Evolutionary conservation across 2,329 filamentous ascomycete species (phyloP), one percentile per base, ranked within the genome.

Genomic region (Pseudocercospora fijiensis): DNA sequence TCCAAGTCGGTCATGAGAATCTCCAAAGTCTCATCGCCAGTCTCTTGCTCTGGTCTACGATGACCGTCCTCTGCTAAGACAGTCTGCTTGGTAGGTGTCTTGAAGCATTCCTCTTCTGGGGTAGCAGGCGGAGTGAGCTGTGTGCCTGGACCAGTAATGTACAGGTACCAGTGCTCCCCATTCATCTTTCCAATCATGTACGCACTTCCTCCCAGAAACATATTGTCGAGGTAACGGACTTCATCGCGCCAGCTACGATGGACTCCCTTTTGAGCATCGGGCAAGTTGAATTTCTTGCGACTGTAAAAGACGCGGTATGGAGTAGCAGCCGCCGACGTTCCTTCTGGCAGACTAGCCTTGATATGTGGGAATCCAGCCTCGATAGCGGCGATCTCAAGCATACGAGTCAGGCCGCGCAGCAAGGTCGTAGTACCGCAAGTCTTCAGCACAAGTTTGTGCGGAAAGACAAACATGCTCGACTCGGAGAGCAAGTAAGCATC

Each of bases 141-240:
- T 55, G 86, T 88, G 76, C 90, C 88, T 18, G 95, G 94, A 58
- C 91, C 91, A 11, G 95, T 98, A 73, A 98, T 88, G 81, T 99
- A 99, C 61, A 99, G 83, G 77, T 98, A 98, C 95, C 95, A 99
- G 74, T 99, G 95, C 78, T 99, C 95, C 63, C 95, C 94, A 72
- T 99, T 99, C 94, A 98, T 98, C 81, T 97, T 98, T 74, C 95
- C 95, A 69, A 99, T 96, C 93, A 98, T 96, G 79, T 99, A 99
- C 57, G 95, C 95, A 78, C 94, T 98, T 61, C 95, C 95, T 62
- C 91, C 89, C 66, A 90, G 84, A 76, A 99, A 97, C 78, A 93
- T 91, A 76, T 90, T 89, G 79, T 99, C 95, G 67, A 99, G 84
- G 72, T 89, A 96, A 73, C 89, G 90, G 74, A 98, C 94, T 77